Evolutionary conservation across 148 eudicot genomes (phyloP).

Genomic region (Chenopodium album): DNA sequence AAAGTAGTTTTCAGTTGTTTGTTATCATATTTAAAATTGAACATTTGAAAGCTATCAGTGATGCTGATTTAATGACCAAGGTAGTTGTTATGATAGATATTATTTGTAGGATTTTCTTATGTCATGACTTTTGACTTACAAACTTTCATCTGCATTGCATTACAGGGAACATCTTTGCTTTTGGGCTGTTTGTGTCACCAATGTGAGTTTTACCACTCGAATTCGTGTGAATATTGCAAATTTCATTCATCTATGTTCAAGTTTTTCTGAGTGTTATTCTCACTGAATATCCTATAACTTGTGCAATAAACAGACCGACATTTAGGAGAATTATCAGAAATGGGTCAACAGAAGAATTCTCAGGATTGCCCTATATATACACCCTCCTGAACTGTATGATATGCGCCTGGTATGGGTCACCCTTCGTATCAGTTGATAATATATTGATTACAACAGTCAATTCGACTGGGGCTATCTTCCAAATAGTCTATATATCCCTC

Average conservation of each 20-base stretch:
- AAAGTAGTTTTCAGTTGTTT: not conserved
- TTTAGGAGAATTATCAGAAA: slow-evolving; percentile 67
- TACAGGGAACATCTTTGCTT: slow-evolving; percentile 79
- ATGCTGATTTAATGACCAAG: too few relatives aligned
- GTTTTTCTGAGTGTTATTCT: not conserved
- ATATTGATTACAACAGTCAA: slow-evolving; percentile 55
- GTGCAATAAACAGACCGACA: slow-evolving; percentile 36
- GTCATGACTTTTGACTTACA: not conserved
- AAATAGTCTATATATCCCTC: slow-evolving; percentile 38
- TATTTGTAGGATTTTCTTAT: not conserved
- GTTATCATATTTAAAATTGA: not conserved
- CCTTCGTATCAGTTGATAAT: slow-evolving; percentile 66
- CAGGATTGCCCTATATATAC: slow-evolving; percentile 77
- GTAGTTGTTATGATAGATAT: not conserved
- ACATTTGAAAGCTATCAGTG: not conserved
- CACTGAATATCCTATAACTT: not conserved
- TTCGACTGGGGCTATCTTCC: slow-evolving; percentile 58
- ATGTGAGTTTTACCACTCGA: slow-evolving; percentile 48
- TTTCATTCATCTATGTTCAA: not conserved
- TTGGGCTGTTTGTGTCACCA: slow-evolving; percentile 75
- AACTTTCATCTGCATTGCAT: slow-evolving; percentile 23
- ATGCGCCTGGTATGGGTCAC: slow-evolving; percentile 76
- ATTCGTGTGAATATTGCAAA: not conserved
- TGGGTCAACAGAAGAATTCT: slow-evolving; percentile 66
- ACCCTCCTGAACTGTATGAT: slow-evolving; percentile 79